Conservation (phyloP, 805 yeast species). For the Allodekkera sacchari region DNA sequence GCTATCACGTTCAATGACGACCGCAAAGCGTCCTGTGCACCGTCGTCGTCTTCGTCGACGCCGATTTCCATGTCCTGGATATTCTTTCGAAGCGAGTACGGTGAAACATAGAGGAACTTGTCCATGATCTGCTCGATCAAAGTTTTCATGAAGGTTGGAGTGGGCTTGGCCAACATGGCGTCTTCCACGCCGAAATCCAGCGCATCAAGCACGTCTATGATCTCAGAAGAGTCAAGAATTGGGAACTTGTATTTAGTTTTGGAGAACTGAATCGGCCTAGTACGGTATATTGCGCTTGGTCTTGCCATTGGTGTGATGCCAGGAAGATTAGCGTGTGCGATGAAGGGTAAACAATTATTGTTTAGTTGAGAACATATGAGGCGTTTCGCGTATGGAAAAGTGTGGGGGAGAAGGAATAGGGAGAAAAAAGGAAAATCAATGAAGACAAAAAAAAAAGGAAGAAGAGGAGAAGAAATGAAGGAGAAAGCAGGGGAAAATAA, state of each 20-base stretch:
- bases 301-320: conserved; percentile 28
- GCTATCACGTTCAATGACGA: conserved; percentile 44
- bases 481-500: no score
- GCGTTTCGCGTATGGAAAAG: neutral
- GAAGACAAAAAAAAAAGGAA: no score
- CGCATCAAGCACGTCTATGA: conserved; percentile 19
- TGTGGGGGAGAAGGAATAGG: neutral
- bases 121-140: conserved; percentile 27
- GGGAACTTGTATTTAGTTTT: conserved; percentile 26
- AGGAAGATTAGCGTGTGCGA: no score
- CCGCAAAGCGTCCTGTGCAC: conserved; percentile 10
- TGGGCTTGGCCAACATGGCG: conserved; percentile 22
- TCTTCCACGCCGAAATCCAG: conserved; percentile 23
- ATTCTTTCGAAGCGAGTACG: conserved; percentile 19
- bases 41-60: conserved; percentile 7
- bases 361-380: neutral
- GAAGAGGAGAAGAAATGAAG: no score
- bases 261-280: conserved; percentile 14
- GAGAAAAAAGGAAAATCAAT: no score
- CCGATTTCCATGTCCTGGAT: conserved; percentile 16
- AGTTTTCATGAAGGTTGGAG: conserved; percentile 23
- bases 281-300: conserved; percentile 26
- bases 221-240: conserved; percentile 21
- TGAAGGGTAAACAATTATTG: neutral
- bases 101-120: conserved; percentile 25